A percentile compares a stretch with the other conserved stretches of the same genome.
Conservation (phyloP, 768 basidiomycete genomes). For the Thelephora aurantiotincta region DNA sequence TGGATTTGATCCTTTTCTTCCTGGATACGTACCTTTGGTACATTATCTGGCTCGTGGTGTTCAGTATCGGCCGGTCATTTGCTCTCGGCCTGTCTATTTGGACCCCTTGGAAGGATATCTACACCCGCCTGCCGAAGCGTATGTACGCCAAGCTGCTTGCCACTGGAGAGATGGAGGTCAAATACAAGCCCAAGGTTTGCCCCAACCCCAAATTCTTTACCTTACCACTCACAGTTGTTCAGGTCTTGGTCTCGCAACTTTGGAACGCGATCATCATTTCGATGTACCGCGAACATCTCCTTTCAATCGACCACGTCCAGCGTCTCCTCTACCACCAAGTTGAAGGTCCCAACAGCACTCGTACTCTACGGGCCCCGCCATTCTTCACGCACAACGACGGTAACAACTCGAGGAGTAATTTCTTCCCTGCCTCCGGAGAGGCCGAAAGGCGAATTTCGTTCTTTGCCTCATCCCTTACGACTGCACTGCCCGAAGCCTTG, state of each 20-base stretch:
- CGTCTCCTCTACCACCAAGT: conserved; percentile 95
- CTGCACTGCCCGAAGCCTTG: conserved; percentile 86
- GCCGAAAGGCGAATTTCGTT: conserved; percentile 97
- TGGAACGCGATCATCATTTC: conserved; percentile 99
- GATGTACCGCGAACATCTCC: conserved; percentile 97
- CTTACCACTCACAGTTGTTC: not conserved
- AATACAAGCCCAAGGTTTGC: conserved; percentile 92
- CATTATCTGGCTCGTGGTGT: conserved; percentile 96
- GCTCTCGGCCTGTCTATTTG: conserved; percentile 90
- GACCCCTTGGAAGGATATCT: conserved; percentile 99
- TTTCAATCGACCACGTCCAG: conserved; percentile 97
- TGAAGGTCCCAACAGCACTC: conserved; percentile 75
- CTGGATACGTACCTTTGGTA: conserved; percentile 99
- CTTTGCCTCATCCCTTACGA: conserved; percentile 96
- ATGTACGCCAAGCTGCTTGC: conserved; percentile 96
- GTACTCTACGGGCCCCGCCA: conserved; percentile 88
- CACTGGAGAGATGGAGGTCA: conserved; percentile 96
- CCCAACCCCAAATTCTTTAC: not conserved
- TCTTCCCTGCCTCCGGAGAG: conserved; percentile 90
- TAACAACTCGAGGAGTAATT: conserved; percentile 57
- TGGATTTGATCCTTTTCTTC: conserved; percentile 98
- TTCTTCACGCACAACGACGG: conserved; percentile 93
- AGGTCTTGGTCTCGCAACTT: conserved; percentile 93
- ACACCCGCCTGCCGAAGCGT: conserved; percentile 88
- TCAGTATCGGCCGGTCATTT: conserved; percentile 85